These are phyloP conservation scores for Alternaria burnsii DNA, from an alignment of 2,329 filamentous ascomycete species.

Conservation along the genomic window DNA sequence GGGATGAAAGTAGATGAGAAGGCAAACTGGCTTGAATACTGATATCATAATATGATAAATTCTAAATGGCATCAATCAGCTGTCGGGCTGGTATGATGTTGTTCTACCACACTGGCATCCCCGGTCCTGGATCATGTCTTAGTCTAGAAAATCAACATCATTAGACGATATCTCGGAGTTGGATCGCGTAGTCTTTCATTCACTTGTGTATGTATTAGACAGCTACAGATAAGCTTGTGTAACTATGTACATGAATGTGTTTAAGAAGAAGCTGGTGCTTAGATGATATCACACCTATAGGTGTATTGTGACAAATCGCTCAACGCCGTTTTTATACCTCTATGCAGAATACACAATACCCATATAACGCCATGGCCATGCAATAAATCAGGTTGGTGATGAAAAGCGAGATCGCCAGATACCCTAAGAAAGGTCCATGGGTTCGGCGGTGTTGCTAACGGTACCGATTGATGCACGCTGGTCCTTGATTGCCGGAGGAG, in stretches of 20 bases:
- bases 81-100: too few species aligned
- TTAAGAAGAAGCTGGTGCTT: neutral
- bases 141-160: neutral
- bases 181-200: neutral
- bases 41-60: neutral
- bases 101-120: neutral
- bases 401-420: neutral
- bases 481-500: conserved; percentile 9
- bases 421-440: conserved; percentile 20
- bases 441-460: conserved; percentile 6
- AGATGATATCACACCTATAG: neutral
- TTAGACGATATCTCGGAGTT: neutral
- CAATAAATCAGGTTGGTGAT: conserved; percentile 2
- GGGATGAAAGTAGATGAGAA: neutral
- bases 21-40: neutral
- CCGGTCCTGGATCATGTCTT: too few species aligned
- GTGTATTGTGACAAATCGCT: neutral
- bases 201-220: neutral
- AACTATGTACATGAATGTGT: conserved; percentile 7
- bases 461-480: conserved; percentile 17
- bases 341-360: neutral
- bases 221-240: neutral
- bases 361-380: conserved; percentile 16
- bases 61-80: neutral
- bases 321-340: conserved; percentile 7